Base-by-base conservation (phyloP, 2,329 filamentous ascomycete genomes). In the Hypoxylon sp. region DNA sequence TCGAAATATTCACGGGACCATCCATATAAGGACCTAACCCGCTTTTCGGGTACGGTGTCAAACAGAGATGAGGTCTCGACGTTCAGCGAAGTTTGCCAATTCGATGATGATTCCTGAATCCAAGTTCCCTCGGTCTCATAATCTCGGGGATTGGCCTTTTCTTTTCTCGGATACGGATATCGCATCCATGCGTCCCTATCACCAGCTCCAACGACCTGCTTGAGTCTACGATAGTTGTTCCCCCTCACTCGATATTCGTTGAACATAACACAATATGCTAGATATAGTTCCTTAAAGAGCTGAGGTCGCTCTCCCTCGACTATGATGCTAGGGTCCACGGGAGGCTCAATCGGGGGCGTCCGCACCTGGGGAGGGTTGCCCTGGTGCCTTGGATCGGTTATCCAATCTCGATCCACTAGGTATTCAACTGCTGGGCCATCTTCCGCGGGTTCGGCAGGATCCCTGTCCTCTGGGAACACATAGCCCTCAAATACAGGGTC, bases 211-310 rank as follows among this genome's bases (percentile, higher is more conserved):
- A 2, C 5, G 5, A 50, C 19, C 14, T 24, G 46, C 22, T 6
- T 50, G 9, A 29, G 22, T 2, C 24, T 33, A 33, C 22, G 29
- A n/a, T 51, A 24, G 9, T 52, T 5, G 24, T 48, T 47, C 10
- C 46, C 57, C 35, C 47, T 47, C 35, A 14, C n/a, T 42, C 57
- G 57, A 44, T 60, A 60, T 44, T 8, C 29, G 46, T 50, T 24
- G 5, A 50, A 26, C 8, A 14, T 50, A 29, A 14, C 11, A 50
- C 46, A 5, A 5, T 29, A 14, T 29, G 19, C 14, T 10, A 50
- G 19, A 22, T 22, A 44, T 3, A 17, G 3, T 11, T 19, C 39
- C 8, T 19, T 9, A 3, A 44, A 44, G 39, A 2, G 3, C 17
- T 1, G 10, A 44, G 39, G 39, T 11, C 1, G 3, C 39, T 22